Evolutionary conservation across 2,329 filamentous ascomycete species (phyloP).

Genomic region (Thelonectria rubi): DNA sequence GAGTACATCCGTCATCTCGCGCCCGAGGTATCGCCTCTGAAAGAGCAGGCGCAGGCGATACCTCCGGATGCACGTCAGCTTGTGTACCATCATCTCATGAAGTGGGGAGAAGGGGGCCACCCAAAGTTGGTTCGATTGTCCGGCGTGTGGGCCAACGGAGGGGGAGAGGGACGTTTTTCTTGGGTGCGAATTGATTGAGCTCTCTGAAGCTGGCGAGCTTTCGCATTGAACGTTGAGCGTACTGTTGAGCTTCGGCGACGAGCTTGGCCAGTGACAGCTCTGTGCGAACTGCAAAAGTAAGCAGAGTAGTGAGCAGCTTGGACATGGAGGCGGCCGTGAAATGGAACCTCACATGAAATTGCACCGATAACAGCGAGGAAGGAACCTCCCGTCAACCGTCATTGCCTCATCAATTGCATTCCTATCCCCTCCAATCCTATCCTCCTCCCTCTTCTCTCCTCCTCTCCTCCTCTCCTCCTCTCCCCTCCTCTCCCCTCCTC

Average conservation of each 20-base stretch:
- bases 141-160: neutral
- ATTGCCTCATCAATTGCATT: neutral
- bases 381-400: neutral
- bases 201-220: neutral
- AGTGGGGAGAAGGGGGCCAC: slow-evolving; percentile 13
- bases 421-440: neutral
- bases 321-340: too few species aligned
- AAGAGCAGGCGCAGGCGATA: neutral
- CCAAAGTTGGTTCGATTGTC: slow-evolving; percentile 12
- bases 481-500: neutral
- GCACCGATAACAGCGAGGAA: neutral
- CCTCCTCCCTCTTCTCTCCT: neutral
- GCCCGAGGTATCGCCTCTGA: neutral
- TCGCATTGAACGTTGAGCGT: neutral
- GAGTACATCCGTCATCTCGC: neutral
- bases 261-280: neutral
- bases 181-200: neutral
- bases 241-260: neutral
- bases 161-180: too few species aligned
- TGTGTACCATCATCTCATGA: slow-evolving; percentile 22
- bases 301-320: slow-evolving; percentile 1
- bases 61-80: slow-evolving; percentile 15
- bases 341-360: neutral
- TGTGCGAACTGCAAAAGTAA: neutral
- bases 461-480: neutral